Evolutionary conservation across 441 rosid species (phyloP).

Genomic region (Eutrema salsugineum): DNA sequence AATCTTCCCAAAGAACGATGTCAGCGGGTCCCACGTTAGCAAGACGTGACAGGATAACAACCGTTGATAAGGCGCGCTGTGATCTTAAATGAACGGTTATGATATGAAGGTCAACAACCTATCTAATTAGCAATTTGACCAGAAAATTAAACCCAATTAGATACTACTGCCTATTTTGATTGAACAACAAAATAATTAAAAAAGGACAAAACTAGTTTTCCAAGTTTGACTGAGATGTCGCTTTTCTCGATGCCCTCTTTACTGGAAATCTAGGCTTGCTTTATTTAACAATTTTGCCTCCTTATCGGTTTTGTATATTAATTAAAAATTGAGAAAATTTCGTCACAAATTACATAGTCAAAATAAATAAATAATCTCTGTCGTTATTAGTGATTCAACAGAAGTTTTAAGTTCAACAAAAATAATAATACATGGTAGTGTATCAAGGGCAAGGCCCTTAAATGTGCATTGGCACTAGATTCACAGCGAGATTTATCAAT

Average conservation of each 20-base stretch:
- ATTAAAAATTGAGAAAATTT: background rate
- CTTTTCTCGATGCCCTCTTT: slow-evolving; percentile 48
- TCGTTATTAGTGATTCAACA: background rate
- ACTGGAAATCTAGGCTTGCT: slow-evolving; percentile 37
- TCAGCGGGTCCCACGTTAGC: slow-evolving; percentile 19
- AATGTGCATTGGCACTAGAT: background rate
- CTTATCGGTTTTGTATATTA: background rate
- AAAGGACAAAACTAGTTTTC: slow-evolving; percentile 31
- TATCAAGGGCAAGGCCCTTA: too few relatives aligned
- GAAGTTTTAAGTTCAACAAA: background rate
- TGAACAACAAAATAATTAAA: background rate
- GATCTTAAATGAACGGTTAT: background rate
- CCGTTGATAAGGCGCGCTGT: slow-evolving; percentile 15
- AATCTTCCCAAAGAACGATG: slow-evolving; percentile 19
- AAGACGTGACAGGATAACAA: background rate
- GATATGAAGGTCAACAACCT: slow-evolving; percentile 27
- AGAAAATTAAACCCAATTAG: slow-evolving; percentile 15
- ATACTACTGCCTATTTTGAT: slow-evolving; percentile 8
- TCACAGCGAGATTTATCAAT: background rate
- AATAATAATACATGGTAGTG: too few relatives aligned
- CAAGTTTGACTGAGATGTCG: slow-evolving; percentile 62
- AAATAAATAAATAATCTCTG: background rate
- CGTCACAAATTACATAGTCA: background rate
- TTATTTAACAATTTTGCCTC: slow-evolving; percentile 28
- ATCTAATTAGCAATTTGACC: slow-evolving; percentile 32